phyloP scores from a whole-genome alignment of 2,329 filamentous ascomycete species.

The Venturia asperata region DNA sequence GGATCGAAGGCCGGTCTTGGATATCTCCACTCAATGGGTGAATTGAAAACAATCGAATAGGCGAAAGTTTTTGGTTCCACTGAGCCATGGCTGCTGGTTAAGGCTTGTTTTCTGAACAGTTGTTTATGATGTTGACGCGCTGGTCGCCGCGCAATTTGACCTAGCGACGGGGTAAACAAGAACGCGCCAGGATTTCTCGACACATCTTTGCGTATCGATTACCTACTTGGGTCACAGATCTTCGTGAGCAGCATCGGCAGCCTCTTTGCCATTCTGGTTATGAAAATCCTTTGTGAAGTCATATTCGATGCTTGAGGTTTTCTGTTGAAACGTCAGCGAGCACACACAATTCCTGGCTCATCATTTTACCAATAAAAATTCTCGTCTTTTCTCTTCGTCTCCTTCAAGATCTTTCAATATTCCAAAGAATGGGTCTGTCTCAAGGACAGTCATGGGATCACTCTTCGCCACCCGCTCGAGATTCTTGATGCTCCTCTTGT shows the following conservation, averaged over 20 bases:
- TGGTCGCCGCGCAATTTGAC: no score
- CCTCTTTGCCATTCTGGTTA: background rate
- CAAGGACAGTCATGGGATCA: background rate
- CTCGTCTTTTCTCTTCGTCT: background rate
- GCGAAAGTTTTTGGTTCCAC: no score
- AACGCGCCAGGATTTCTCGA: no score
- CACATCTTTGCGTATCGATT: no score
- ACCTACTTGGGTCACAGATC: no score
- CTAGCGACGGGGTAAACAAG: no score
- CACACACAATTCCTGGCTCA: background rate
- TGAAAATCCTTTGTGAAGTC: slow-evolving; percentile 8
- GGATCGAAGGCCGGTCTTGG: no score
- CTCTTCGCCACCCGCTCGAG: slow-evolving; percentile 8
- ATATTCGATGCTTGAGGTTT: slow-evolving; percentile 11
- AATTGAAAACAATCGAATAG: no score
- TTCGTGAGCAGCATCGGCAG: background rate
- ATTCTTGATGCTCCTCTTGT: slow-evolving; percentile 26
- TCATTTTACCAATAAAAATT: slow-evolving; percentile 1
- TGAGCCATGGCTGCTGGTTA: no score
- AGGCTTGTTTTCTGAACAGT: no score
- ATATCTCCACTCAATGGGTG: no score
- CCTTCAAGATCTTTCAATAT: slow-evolving; percentile 12
- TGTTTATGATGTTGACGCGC: no score
- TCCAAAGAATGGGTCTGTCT: slow-evolving; percentile 12
- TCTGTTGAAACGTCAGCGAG: background rate